A percentile compares a stretch with the other conserved stretches of the same genome.
Evolutionary conservation across 139 green algal genomes (phyloP).

Genomic region (Eudorina sp.): DNA sequence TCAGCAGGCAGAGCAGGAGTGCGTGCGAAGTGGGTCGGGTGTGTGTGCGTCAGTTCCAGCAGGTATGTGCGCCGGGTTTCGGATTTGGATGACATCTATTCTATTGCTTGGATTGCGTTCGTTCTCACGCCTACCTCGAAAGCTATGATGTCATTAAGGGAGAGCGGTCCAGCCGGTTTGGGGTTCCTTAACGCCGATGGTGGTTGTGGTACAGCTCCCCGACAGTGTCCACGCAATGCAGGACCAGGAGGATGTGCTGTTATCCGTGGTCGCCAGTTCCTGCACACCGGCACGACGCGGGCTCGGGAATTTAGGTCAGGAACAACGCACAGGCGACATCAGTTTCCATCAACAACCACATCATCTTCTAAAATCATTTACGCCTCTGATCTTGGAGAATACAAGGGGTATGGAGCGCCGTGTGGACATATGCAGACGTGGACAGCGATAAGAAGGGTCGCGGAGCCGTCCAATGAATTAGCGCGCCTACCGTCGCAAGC

Average conservation of each 20-base stretch:
- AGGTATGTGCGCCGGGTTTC: too few species aligned
- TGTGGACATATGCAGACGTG: neutral
- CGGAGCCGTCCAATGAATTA: neutral
- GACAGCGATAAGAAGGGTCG: neutral
- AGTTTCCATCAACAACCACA: neutral
- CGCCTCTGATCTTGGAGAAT: too few species aligned
- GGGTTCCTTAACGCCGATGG: neutral
- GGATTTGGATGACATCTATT: too few species aligned
- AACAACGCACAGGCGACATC: neutral
- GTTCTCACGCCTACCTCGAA: too few species aligned
- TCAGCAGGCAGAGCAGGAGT: too few species aligned
- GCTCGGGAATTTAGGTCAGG: too few species aligned
- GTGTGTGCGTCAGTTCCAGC: too few species aligned
- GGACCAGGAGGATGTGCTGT: neutral
- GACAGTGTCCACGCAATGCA: neutral
- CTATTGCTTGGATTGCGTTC: too few species aligned
- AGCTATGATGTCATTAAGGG: slow-evolving; percentile 60
- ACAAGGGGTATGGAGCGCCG: too few species aligned
- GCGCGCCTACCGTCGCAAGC: neutral
- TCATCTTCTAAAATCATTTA: neutral
- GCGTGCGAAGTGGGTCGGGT: too few species aligned
- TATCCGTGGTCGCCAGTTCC: neutral
- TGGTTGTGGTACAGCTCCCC: neutral
- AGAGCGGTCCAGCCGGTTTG: slow-evolving; percentile 12
- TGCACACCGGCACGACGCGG: too few species aligned